phyloP scores from a whole-genome alignment of 2,329 filamentous ascomycete species.

The Trichoderma sp. region DNA sequence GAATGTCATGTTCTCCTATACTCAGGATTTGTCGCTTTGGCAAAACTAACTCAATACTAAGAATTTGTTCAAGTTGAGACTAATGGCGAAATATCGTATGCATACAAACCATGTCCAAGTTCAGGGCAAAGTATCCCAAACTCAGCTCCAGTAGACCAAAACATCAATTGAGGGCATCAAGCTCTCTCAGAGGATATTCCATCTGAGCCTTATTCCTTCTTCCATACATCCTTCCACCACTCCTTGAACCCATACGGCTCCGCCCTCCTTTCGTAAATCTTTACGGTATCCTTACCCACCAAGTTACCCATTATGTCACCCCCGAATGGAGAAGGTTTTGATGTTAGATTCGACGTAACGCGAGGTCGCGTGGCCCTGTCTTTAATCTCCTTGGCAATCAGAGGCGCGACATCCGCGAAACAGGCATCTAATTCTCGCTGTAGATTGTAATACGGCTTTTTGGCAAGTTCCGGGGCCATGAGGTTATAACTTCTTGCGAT shows the following conservation, averaged over 20 bases:
- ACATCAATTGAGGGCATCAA: background rate
- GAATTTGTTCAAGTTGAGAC: background rate
- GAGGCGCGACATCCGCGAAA: slow-evolving; percentile 82
- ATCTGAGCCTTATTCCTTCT: slow-evolving; percentile 26
- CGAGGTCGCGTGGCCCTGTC: slow-evolving; percentile 58
- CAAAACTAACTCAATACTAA: background rate
- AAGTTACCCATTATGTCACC: slow-evolving; percentile 61
- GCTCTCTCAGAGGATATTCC: too few species aligned
- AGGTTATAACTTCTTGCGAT: slow-evolving; percentile 89
- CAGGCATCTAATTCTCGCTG: slow-evolving; percentile 79
- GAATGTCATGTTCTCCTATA: too few species aligned
- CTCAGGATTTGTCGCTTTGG: too few species aligned
- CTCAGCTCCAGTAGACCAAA: background rate
- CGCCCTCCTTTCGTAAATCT: slow-evolving; percentile 66
- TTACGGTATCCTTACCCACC: slow-evolving; percentile 49
- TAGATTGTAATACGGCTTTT: slow-evolving; percentile 87
- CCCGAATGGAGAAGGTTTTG: slow-evolving; percentile 35
- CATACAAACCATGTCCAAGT: background rate
- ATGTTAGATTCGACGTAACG: slow-evolving; percentile 36
- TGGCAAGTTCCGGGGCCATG: slow-evolving; percentile 87
- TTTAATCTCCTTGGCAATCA: slow-evolving; percentile 70
- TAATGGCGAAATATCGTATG: background rate
- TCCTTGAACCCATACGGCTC: slow-evolving; percentile 84
- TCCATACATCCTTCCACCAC: slow-evolving; percentile 83
- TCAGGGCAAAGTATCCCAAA: background rate